Conservation (phyloP, 805 yeast species). For the Candida koratica region DNA sequence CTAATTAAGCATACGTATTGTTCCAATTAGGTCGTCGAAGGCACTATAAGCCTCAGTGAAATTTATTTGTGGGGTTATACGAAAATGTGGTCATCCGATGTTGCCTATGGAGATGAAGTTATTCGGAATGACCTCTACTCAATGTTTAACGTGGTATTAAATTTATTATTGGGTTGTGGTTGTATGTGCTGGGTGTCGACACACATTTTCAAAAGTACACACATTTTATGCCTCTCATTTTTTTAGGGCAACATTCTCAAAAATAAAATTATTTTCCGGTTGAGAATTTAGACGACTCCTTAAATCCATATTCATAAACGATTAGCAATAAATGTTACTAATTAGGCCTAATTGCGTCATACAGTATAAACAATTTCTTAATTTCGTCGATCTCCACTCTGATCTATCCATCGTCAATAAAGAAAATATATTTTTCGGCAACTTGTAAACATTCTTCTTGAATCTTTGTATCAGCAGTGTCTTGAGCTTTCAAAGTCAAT, state of each 20-base stretch:
- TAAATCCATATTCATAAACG: not conserved
- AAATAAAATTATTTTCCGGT: conserved; percentile 5
- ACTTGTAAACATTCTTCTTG: no score
- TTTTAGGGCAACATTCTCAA: no score
- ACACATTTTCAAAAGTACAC: no score
- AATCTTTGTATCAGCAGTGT: no score
- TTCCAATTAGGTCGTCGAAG: conserved; percentile 1
- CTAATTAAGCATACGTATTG: conserved; percentile 12
- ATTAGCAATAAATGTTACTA: conserved; percentile 3
- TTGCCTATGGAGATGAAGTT: no score
- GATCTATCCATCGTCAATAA: conserved; percentile 4
- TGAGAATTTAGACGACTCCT: not conserved
- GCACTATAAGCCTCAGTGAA: not conserved
- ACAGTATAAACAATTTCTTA: no score
- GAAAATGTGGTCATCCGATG: not conserved
- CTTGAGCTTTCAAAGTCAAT: not conserved
- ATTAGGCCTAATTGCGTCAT: conserved; percentile 2
- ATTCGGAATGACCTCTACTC: no score
- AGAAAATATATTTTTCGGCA: conserved; percentile 2
- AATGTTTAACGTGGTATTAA: no score
- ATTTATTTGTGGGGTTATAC: conserved; percentile 5
- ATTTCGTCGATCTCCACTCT: conserved; percentile 5
- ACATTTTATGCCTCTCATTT: no score
- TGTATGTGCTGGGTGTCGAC: no score
- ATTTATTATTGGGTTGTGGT: no score